These are phyloP conservation scores for Cyphellophora europaea DNA, from an alignment of 2,329 filamentous ascomycete species.

Conservation along the genomic window DNA sequence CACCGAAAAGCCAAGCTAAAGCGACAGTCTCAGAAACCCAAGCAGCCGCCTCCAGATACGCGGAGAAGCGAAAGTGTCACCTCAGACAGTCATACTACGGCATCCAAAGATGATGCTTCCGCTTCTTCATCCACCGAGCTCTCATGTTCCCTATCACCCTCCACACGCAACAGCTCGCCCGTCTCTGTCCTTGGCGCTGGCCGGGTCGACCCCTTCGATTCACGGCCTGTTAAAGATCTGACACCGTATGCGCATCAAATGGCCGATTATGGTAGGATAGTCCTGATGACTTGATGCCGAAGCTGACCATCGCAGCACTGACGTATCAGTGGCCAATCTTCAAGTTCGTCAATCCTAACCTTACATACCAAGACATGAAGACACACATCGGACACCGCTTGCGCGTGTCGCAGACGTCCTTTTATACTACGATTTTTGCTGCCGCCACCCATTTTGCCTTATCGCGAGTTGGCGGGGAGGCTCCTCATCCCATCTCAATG, in stretches of 20 bases:
- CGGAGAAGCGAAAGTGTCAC: neutral
- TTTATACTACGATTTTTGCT: constrained; percentile 9
- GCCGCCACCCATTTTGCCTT: constrained; percentile 9
- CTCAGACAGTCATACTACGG: neutral
- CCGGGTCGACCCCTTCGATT: neutral
- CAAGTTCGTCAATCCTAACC: constrained; percentile 2
- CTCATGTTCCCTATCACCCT: constrained; percentile 3
- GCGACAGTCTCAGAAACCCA: constrained; percentile 2
- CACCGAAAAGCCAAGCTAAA: constrained; percentile 9
- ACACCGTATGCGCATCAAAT: neutral
- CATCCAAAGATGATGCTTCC: constrained; percentile 2
- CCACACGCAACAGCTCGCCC: constrained; percentile 3
- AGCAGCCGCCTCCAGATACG: constrained; percentile 1
- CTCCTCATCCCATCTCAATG: constrained; percentile 1
- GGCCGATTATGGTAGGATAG: constrained; percentile 1
- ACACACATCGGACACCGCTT: neutral
- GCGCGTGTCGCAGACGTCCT: constrained; percentile 5
- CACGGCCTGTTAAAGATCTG: constrained; percentile 1
- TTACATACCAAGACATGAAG: constrained; percentile 5
- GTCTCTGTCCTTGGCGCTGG: neutral
- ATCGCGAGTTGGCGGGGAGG: constrained; percentile 3
- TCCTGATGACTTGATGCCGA: no score
- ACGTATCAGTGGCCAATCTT: constrained; percentile 10
- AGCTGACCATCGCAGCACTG: no score
- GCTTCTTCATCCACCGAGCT: constrained; percentile 2